Evolutionary conservation across 2,329 filamentous ascomycete genomes (phyloP), one percentile per base, ranked within the genome.

Genomic region (Aspergillus terreus): DNA sequence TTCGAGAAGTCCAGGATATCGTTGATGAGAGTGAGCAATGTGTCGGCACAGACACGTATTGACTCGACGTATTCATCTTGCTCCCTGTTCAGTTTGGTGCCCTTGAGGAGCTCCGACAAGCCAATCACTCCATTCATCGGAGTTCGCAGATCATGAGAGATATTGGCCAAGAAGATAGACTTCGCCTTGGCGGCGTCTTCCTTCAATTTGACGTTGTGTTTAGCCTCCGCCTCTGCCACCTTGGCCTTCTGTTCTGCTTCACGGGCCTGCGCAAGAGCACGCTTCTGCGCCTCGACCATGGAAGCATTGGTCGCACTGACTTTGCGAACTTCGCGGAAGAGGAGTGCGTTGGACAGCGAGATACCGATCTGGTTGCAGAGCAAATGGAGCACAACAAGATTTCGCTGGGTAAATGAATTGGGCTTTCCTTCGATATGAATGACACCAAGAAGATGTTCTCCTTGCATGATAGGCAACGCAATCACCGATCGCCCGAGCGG

Each of bases 101-200:
- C 76, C 59, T 85, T 85, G 19, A 85, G 73, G 41, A 85, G 69
- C 59, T 85, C 82, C 2, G 79, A 82, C 71, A 85, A 81, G 32
- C 94, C 94, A 63, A 99, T 78, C 45, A 97, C 96, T 11, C 92
- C 94, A 65, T 97, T 97, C 51, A 97, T 79, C 0, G 94, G 94
- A 1, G 94, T 99, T 67, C 96, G 95, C 33, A 99, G 78, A 69
- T 97, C 84, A 59, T 87, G 84, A 1, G 81, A 85, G 46, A 97
- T 96, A 63, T 97, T 97, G 15, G 94, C 94, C 57, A 99, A 95
- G 74, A 97, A 97, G 7, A 97, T 78, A 0, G 94, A 97, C 74
- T 99, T 99, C 1, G 82, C 82, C 61, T 79, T 83, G 6, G 83
- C 82, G 19, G 83, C 83, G 64, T 86, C 83, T 64, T 86, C 83